phyloP scores from a whole-genome alignment of 78 protist species.

The Dictyostelium firmibasis region DNA sequence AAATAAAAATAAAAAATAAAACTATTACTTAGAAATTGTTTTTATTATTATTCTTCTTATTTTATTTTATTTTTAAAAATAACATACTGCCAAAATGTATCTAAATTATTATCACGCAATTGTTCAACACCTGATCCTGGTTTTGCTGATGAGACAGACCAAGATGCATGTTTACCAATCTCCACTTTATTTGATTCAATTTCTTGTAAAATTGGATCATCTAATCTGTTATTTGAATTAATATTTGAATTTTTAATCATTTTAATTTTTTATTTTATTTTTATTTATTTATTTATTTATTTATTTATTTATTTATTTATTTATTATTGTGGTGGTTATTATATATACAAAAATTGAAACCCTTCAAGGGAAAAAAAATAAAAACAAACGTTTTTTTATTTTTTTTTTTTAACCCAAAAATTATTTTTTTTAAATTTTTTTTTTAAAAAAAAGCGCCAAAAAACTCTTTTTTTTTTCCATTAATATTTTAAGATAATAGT shows the following conservation, averaged over 20 bases:
- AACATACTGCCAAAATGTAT: constrained; percentile 82
- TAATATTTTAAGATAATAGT: too few relatives aligned
- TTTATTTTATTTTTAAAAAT: not conserved
- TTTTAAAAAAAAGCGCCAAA: too few relatives aligned
- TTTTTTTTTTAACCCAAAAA: too few relatives aligned
- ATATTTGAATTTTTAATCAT: constrained; percentile 2
- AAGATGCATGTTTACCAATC: constrained; percentile 62
- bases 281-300: too few relatives aligned
- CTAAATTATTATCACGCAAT: constrained; percentile 59
- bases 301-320: too few relatives aligned
- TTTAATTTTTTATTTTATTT: too few relatives aligned
- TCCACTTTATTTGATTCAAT: constrained; percentile 16
- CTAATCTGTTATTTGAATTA: not conserved
- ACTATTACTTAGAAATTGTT: not conserved
- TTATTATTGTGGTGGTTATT: too few relatives aligned
- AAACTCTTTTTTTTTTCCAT: too few relatives aligned
- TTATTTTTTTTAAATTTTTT: too few relatives aligned
- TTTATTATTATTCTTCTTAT: not conserved
- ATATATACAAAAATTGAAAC: too few relatives aligned
- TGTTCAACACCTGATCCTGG: constrained; percentile 81
- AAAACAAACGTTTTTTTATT: too few relatives aligned
- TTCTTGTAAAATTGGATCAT: not conserved
- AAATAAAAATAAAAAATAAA: not conserved
- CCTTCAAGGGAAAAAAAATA: too few relatives aligned
- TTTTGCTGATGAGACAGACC: constrained; percentile 70